These are phyloP conservation scores for Litsea cubeba DNA, from an alignment of 164 flowering plant genomes.

Conservation along the genomic window DNA sequence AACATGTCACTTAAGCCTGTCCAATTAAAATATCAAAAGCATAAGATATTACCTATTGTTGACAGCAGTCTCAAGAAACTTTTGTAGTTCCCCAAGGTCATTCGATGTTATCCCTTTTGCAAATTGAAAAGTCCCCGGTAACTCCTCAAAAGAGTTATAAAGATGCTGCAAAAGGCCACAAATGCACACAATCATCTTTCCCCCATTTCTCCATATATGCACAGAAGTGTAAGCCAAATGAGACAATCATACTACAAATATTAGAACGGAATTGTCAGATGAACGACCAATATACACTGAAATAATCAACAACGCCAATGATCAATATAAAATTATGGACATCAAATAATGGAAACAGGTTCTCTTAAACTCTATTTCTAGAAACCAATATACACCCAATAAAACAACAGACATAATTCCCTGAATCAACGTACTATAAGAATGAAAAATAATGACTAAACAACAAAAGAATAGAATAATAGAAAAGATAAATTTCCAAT, in stretches of 20 bases:
- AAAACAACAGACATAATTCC: too few relatives aligned
- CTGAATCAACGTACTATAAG: too few relatives aligned
- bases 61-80: constrained; percentile 77
- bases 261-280: not conserved
- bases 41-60: constrained; percentile 47
- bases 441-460: too few relatives aligned
- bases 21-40: not conserved
- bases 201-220: not conserved
- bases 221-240: not conserved
- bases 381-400: too few relatives aligned
- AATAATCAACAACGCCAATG: too few relatives aligned
- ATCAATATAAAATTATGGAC: too few relatives aligned
- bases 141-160: constrained; percentile 75
- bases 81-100: constrained; percentile 92
- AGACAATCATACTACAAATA: not conserved
- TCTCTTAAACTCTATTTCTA: too few relatives aligned
- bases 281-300: not conserved
- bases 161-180: constrained; percentile 55
- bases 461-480: too few relatives aligned
- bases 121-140: constrained; percentile 73
- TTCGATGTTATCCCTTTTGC: constrained; percentile 77
- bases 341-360: too few relatives aligned
- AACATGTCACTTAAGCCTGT: not conserved
- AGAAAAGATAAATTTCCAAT: too few relatives aligned
- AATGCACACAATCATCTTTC: not conserved